Evolutionary conservation across 1,139 yeast genomes (phyloP), one percentile per base, ranked within the genome.

Genomic region (Candida albicans): DNA sequence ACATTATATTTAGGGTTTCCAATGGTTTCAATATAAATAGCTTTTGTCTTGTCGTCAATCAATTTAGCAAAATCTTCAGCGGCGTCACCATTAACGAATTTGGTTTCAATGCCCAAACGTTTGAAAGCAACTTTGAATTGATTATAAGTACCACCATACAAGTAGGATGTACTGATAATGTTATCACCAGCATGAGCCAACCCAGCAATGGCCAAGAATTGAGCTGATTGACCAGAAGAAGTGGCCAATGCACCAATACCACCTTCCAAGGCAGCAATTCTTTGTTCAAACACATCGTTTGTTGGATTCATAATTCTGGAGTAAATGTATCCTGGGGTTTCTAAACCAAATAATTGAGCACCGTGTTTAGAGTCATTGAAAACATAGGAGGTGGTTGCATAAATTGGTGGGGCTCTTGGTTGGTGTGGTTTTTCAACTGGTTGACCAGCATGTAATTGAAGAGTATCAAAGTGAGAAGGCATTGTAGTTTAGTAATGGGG

Each of bases 141-240:
- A 67, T 91, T 91, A 71, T 85, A 90, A 51, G 97, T 90, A 59
- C 99, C 99, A 52, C 99, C 99, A 64, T 93, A 93, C 53, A 93
- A 75, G 73, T 65, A 88, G n/a, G 96, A 80, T 30, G 96, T 84
- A 33, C 96, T 81, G 46, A 93, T 79, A 55, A 93, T 79, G 69
- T 93, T 93, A 64, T 89, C 96, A 54, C 98, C 98, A 42, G 80
- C 66, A 56, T 86, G 90, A 34, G 96, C 96, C 56, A 90, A 77
- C 47, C 90, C 90, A 35, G 88, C 75, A 60, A 90, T 74, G 30
- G 97, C 96, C 49, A 87, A 64, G 55, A 89, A 79, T 65, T 90
- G 97, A 33, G 98, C 97, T 43, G 97, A 93, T 69, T 90, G 97
- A 49, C 99, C 98, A 10, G 97, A 90, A 27, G 96, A 67, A 30